phyloP scores from a whole-genome alignment of 306 rosid species.

The Fagus crenata region DNA sequence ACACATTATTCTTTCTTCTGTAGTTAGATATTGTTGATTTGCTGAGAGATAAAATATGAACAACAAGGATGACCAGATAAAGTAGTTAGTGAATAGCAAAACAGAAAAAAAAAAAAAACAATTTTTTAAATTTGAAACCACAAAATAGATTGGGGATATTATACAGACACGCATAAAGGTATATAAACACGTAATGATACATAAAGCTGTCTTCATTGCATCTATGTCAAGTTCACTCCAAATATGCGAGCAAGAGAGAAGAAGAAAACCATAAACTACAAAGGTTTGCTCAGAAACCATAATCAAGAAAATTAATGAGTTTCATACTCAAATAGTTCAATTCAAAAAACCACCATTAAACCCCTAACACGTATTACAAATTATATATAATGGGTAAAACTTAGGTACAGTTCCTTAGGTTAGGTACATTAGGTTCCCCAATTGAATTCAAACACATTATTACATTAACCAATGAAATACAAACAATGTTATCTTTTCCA shows the following conservation, averaged over 20 bases:
- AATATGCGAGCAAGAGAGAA: neutral
- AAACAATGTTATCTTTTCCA: too few species aligned
- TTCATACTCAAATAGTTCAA: neutral
- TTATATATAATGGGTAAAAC: too few species aligned
- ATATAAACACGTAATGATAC: neutral
- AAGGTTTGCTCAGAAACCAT: neutral
- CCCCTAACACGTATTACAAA: too few species aligned
- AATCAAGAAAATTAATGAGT: neutral
- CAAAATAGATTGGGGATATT: neutral
- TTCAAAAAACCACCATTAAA: neutral
- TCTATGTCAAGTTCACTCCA: neutral
- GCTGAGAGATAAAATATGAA: slow-evolving; percentile 1
- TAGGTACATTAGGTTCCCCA: too few species aligned
- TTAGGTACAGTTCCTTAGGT: too few species aligned
- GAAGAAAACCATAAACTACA: neutral
- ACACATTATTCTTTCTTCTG: neutral
- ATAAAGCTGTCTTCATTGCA: neutral
- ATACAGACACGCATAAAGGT: neutral
- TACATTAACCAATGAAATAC: too few species aligned
- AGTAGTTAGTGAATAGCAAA: neutral
- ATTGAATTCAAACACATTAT: too few species aligned
- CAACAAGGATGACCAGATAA: neutral
- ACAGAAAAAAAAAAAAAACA: neutral
- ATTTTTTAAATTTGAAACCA: neutral
- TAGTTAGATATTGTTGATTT: neutral